Percentiles rank a stretch among this genome's conserved stretches.
phyloP scores from a whole-genome alignment of 805 yeast genomes.

The Kluyveromyces siamensis region DNA sequence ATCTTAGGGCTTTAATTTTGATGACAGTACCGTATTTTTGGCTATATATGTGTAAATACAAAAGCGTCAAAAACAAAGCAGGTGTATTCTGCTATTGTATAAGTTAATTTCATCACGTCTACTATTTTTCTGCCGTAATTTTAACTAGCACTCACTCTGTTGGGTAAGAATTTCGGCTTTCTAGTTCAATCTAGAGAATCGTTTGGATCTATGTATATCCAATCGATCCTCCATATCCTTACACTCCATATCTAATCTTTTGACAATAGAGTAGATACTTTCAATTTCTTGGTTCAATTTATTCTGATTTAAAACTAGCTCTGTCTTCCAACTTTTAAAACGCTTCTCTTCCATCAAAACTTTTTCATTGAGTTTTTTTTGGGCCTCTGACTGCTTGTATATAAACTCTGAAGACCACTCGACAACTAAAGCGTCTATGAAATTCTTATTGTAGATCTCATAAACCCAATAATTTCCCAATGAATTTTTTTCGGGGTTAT shows the following conservation, averaged over 20 bases:
- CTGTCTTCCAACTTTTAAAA: slow-evolving; percentile 55
- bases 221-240: slow-evolving; percentile 13
- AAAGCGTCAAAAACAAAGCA: too few species aligned
- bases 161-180: neutral
- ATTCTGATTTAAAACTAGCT: slow-evolving; percentile 46
- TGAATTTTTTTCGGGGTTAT: slow-evolving; percentile 23
- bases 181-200: neutral
- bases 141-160: too few species aligned
- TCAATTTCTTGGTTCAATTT: slow-evolving; percentile 48
- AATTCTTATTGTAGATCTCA: slow-evolving; percentile 28
- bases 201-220: neutral
- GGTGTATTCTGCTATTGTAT: too few species aligned
- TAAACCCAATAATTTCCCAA: slow-evolving; percentile 33
- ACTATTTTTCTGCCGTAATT: too few species aligned
- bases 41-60: too few species aligned
- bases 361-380: slow-evolving; percentile 35
- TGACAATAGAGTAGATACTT: slow-evolving; percentile 29
- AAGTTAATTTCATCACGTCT: too few species aligned
- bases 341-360: slow-evolving; percentile 43
- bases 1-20: too few species aligned
- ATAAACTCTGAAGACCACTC: slow-evolving; percentile 40
- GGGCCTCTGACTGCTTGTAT: slow-evolving; percentile 36
- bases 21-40: too few species aligned
- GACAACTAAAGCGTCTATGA: slow-evolving; percentile 33
- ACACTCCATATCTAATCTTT: slow-evolving; percentile 30